These are phyloP conservation scores for Mercurialis annua DNA, from an alignment of 345 rosid genomes.

Conservation along the genomic window DNA sequence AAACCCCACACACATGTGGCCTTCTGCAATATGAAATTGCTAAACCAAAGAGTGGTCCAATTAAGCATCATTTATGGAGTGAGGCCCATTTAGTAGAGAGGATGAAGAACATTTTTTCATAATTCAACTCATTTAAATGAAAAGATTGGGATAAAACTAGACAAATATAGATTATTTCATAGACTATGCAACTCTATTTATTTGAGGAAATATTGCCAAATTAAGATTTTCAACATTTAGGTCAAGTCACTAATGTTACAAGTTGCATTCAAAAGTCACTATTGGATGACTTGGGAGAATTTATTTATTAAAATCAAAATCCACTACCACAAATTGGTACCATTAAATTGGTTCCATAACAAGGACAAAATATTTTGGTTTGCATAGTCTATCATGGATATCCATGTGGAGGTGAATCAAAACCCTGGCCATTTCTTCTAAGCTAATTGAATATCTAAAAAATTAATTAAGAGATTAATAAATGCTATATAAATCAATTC, in stretches of 20 bases:
- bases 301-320: too few relatives aligned
- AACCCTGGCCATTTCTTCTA: too few relatives aligned
- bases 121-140: slow-evolving; percentile 8
- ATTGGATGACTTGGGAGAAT: neutral
- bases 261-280: neutral
- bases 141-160: slow-evolving; percentile 14
- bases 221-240: neutral
- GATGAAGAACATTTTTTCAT: slow-evolving; percentile 1
- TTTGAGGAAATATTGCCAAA: neutral
- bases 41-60: slow-evolving; percentile 25
- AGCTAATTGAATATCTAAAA: neutral
- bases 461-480: too few relatives aligned
- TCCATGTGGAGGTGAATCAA: neutral
- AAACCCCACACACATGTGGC: slow-evolving; percentile 20
- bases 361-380: neutral
- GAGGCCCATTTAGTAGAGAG: slow-evolving; percentile 14
- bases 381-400: neutral
- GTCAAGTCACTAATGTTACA: neutral
- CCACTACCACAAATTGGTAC: neutral
- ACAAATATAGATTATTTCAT: slow-evolving; percentile 11
- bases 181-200: neutral
- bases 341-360: neutral
- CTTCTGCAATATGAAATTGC: slow-evolving; percentile 14
- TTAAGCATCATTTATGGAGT: slow-evolving; percentile 12
- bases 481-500: neutral